A percentile compares a stretch with the other conserved stretches of the same genome.
These are phyloP conservation scores for Solanum habrochaites DNA, from an alignment of 257 asterid genomes.

Conservation along the genomic window DNA sequence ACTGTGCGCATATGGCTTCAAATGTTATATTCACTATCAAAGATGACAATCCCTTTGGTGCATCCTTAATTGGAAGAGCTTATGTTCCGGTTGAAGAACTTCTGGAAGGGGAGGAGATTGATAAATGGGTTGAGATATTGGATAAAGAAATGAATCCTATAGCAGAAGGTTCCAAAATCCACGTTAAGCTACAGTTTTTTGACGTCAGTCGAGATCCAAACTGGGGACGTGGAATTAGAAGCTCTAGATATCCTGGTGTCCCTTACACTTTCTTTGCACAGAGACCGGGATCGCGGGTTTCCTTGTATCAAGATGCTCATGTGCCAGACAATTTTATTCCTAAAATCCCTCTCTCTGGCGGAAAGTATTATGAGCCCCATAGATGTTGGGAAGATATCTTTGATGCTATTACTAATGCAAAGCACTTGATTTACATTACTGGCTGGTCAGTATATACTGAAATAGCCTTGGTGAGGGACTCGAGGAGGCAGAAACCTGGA, in stretches of 20 bases:
- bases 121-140: constrained; percentile 71
- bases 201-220: constrained; percentile 50
- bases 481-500: constrained; percentile 68
- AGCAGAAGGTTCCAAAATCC: constrained; percentile 64
- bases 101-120: constrained; percentile 72
- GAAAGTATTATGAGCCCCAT: constrained; percentile 52
- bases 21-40: constrained; percentile 75
- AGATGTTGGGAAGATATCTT: constrained; percentile 80
- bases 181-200: constrained; percentile 66
- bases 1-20: constrained; percentile 81
- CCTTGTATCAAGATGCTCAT: constrained; percentile 72
- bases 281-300: constrained; percentile 59
- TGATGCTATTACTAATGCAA: constrained; percentile 71
- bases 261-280: constrained; percentile 76
- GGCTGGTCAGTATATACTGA: constrained; percentile 94
- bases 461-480: constrained; percentile 58
- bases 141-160: constrained; percentile 70
- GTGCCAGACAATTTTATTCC: constrained; percentile 68
- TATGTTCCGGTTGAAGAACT: constrained; percentile 61
- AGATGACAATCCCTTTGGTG: constrained; percentile 89
- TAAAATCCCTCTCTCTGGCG: constrained; percentile 59
- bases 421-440: constrained; percentile 72
- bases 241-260: constrained; percentile 63
- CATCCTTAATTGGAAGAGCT: constrained; percentile 88
- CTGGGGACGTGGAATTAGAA: constrained; percentile 60